Percentiles rank a stretch among this genome's conserved stretches.
Conservation (phyloP, 768 basidiomycete species). For the Rhizopogon rudus region DNA sequence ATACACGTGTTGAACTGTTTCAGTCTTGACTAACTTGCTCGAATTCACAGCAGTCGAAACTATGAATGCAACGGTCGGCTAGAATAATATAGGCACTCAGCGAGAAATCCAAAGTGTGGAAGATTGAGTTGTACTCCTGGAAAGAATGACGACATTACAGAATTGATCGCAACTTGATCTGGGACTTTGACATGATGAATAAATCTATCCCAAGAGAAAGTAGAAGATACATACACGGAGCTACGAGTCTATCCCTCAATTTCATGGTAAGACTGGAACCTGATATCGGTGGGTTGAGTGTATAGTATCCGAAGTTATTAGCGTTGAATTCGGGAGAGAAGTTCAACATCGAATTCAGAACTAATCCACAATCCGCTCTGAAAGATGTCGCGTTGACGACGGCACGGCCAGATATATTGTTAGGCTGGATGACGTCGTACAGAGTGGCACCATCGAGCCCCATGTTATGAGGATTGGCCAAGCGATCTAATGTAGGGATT, state of each 20-base stretch:
- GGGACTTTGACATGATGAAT: not conserved
- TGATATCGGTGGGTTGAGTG: not conserved
- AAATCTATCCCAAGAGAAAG: not conserved
- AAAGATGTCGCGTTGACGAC: slow-evolving; percentile 12
- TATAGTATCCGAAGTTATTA: not conserved
- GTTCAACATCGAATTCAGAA: not conserved
- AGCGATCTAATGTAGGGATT: not conserved
- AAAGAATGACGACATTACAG: not conserved
- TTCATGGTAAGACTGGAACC: slow-evolving; percentile 1
- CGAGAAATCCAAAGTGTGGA: not conserved
- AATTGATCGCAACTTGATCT: not conserved
- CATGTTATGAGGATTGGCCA: not conserved
- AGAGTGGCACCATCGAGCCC: slow-evolving; percentile 10
- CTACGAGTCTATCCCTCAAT: not conserved
- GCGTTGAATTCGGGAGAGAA: not conserved
- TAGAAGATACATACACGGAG: not conserved
- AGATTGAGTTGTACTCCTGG: not conserved
- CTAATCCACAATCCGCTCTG: slow-evolving; percentile 4
- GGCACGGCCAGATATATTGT: not conserved
- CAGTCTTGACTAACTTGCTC: not conserved
- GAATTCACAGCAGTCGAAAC: slow-evolving; percentile 7
- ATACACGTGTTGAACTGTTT: not conserved
- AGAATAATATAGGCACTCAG: not conserved
- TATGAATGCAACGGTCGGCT: slow-evolving; percentile 5
- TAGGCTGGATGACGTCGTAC: slow-evolving; percentile 6